Evolutionary conservation across 345 rosid species (phyloP).

Genomic region (Pugionium cornutum): DNA sequence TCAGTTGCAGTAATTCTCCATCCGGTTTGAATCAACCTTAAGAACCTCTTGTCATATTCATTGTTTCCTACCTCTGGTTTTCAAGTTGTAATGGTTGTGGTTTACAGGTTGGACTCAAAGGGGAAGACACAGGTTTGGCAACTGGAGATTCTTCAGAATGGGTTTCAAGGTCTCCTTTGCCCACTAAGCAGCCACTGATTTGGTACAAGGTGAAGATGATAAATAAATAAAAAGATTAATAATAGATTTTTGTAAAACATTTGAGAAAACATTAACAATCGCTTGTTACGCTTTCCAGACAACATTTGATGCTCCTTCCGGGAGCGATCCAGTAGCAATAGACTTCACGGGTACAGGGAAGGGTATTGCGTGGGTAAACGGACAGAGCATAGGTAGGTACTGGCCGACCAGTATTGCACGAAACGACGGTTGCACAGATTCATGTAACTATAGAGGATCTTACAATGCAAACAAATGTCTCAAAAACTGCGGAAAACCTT

Average conservation of each 20-base stretch:
- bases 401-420: conserved; percentile 72
- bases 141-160: conserved; percentile 73
- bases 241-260: neutral
- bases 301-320: conserved; percentile 65
- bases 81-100: conserved; percentile 17
- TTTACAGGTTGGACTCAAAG: conserved; percentile 77
- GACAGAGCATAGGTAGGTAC: conserved; percentile 92
- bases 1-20: conserved; percentile 21
- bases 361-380: conserved; percentile 97
- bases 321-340: conserved; percentile 68
- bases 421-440: conserved; percentile 57
- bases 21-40: neutral
- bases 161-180: conserved; percentile 66
- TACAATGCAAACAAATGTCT: conserved; percentile 70
- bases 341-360: conserved; percentile 92
- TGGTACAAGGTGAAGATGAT: conserved; percentile 85
- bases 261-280: neutral
- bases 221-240: neutral
- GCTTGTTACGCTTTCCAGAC: conserved; percentile 48
- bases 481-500: conserved; percentile 85
- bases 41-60: conserved; percentile 18
- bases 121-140: conserved; percentile 68
- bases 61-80: conserved; percentile 3
- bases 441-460: conserved; percentile 78
- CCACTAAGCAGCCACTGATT: conserved; percentile 71